Evolutionary conservation across 163 green algal genomes (phyloP), one percentile per base, ranked within the genome.

Genomic region (Coccomyxa subellipsoidea): DNA sequence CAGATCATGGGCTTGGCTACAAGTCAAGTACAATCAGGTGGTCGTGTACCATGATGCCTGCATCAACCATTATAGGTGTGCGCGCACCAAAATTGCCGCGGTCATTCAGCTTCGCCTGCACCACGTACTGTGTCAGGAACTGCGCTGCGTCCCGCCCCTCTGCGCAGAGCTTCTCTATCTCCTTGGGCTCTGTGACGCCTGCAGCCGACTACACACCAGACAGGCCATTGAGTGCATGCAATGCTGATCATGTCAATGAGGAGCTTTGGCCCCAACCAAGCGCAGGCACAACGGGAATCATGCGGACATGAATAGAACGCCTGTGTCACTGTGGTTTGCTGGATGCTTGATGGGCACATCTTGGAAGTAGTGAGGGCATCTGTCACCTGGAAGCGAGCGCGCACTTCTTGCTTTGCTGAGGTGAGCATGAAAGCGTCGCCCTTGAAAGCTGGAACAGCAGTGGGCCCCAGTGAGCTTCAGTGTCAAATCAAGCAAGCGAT

Each of bases 21-120:
- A 47, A 78, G 54, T 12, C 6, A 12, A 7, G 47, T 72, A 7
- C 15, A 8, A 7, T 9, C 77, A 81, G 29, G 25, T 54, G 5
- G 10, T 23, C 76, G 7, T 76, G 10, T 53, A n/a, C n/a, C 66
- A 39, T 1, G 23, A 54, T n/a, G 5, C n/a, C 5, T 72, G 21
- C n/a, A 21, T 12, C 39, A 81, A 37, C 29, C 18, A 32, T 36
- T 83, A n/a, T n/a, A n/a, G 79, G 54, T 72, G 25, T 7, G 2
- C n/a, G 38, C 81, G 38, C 39, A 90, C 86, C 78, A 82, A 81
- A 90, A 35, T 86, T 87, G 15, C 86, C 86, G 6, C 86, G 75
- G 0, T 86, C 83, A 72, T 88, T 90, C 54, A 90, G 86, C 81
- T 86, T 82, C 10, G 86, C 86, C 37, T 90, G 86, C 40, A 90